Evolutionary conservation across 2,329 filamentous ascomycete species (phyloP), one percentile per base, ranked within the genome.

Genomic region (Alternaria alternata): DNA sequence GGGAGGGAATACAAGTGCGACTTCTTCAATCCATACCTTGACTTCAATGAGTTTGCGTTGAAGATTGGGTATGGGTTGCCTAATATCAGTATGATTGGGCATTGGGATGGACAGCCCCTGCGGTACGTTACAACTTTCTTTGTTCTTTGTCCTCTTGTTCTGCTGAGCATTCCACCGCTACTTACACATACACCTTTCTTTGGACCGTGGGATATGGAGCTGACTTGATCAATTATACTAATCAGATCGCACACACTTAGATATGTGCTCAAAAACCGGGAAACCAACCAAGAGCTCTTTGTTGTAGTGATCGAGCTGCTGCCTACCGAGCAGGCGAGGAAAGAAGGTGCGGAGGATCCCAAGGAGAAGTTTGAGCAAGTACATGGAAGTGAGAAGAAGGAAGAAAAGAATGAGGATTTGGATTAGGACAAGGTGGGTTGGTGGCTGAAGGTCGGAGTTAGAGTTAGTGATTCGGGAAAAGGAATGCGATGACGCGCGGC

Each of bases 11-110:
- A 91, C 78, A 79, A 83, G 61, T 85, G 83, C 64, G 89, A 91
- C 75, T 98, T 99, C 78, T 96, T 90, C 79, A 98, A 98, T 76
- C 91, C 91, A 2, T 97, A 96, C 79, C 79, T 99, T 46, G 93
- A 96, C 78, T 97, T 98, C 76, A 90, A 89, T 72, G 86, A 90
- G 67, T 89, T 94, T 70, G 84, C 90, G 28, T 79, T 95, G 22
- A 84, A 87, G 64, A 67, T 78, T 7, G 76, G 76, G 3, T 78
- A 78, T 41, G 76, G 76, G 52, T 74, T 95, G 30, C 92, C 92
- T 0, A 90, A 91, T 0, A 92, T 93, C 20, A 88, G 88, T 1
- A 89, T 94, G 54, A 87, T 93, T 76, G 88, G 86, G 69, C 93
- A 92, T 74, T 93, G 91, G 90, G 91, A 94, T 70, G 91, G 91